Conservation (phyloP, 306 rosid genomes). For the Castanea crenata region DNA sequence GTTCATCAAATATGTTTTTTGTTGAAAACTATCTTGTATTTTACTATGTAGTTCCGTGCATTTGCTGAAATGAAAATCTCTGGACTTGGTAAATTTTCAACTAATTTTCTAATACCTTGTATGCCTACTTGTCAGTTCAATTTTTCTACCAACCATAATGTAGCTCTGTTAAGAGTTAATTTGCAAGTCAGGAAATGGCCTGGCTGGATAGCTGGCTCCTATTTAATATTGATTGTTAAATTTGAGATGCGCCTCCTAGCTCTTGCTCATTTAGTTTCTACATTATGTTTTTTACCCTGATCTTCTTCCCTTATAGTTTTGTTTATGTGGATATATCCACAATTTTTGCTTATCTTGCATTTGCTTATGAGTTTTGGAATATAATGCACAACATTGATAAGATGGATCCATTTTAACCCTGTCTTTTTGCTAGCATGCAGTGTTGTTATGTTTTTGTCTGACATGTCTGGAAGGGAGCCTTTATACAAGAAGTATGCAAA, state of each 20-base stretch:
- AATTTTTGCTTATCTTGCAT: too few relatives aligned
- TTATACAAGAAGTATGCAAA: slow-evolving; percentile 79
- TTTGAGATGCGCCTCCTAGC: neutral
- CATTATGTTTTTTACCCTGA: neutral
- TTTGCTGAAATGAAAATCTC: too few relatives aligned
- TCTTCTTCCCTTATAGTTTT: neutral
- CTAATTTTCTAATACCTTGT: neutral
- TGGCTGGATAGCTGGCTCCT: neutral
- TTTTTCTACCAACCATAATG: neutral
- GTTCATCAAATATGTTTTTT: neutral
- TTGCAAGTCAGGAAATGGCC: neutral
- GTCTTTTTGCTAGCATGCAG: slow-evolving; percentile 81
- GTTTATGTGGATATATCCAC: neutral
- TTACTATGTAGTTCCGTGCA: neutral
- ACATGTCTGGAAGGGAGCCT: slow-evolving; percentile 99
- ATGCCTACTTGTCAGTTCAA: neutral
- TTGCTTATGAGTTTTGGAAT: neutral
- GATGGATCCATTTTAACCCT: slow-evolving; percentile 38
- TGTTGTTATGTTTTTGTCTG: slow-evolving; percentile 89
- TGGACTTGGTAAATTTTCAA: too few relatives aligned
- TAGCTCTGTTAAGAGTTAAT: neutral
- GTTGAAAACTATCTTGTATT: neutral
- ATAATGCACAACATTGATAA: neutral
- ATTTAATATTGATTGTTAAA: neutral
- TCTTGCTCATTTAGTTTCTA: neutral